phyloP scores from a whole-genome alignment of 306 rosid species.

The Cyamopsis tetragonoloba region DNA sequence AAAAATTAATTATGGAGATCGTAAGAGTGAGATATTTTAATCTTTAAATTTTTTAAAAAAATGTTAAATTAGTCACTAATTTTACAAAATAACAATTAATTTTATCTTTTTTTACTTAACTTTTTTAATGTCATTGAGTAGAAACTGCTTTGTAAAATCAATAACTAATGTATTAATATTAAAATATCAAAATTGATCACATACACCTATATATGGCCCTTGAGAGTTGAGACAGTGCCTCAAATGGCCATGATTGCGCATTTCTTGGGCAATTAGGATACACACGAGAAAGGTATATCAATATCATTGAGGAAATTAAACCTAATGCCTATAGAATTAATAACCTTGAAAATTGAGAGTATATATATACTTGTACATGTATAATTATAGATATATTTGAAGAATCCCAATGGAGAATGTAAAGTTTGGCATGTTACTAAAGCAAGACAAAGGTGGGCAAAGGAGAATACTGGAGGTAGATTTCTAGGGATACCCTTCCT shows the following conservation, averaged over 20 bases:
- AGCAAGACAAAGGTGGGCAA: slow-evolving; percentile 55
- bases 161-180: too few species aligned
- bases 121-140: too few species aligned
- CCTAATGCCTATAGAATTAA: neutral
- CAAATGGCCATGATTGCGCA: slow-evolving; percentile 41
- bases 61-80: too few species aligned
- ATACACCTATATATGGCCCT: slow-evolving; percentile 19
- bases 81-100: too few species aligned
- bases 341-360: slow-evolving; percentile 33
- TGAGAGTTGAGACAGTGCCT: slow-evolving; percentile 20
- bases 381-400: slow-evolving; percentile 49
- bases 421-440: slow-evolving; percentile 79
- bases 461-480: slow-evolving; percentile 36
- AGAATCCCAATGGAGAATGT: slow-evolving; percentile 84
- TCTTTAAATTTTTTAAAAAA: too few species aligned
- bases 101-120: too few species aligned
- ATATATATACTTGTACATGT: slow-evolving; percentile 30
- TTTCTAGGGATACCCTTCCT: slow-evolving; percentile 61
- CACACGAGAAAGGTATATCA: slow-evolving; percentile 21
- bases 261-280: slow-evolving; percentile 33
- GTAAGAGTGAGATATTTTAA: too few species aligned
- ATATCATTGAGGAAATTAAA: slow-evolving; percentile 29
- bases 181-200: too few species aligned
- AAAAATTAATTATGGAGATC: too few species aligned
- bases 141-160: too few species aligned